Evolutionary conservation across 225 moss, liverwort and hornwort species (phyloP).

Genomic region (Asterella californica): DNA sequence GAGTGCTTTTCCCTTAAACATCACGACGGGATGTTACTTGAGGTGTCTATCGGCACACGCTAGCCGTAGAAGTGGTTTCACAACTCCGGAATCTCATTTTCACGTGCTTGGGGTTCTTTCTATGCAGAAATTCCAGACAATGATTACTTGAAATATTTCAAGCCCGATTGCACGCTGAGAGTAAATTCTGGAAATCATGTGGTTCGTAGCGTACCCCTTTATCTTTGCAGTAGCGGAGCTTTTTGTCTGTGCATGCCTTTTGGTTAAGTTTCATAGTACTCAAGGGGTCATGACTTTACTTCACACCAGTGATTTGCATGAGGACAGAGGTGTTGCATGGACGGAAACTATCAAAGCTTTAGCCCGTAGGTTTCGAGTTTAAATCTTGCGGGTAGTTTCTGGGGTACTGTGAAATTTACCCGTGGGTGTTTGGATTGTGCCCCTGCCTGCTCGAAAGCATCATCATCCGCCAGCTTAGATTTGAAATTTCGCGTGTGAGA

Average conservation of each 20-base stretch:
- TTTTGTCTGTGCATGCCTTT: background rate
- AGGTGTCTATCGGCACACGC: background rate
- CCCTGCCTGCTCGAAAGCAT: too few relatives aligned
- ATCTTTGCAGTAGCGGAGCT: background rate
- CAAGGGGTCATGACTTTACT: too few relatives aligned
- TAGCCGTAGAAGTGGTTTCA: background rate
- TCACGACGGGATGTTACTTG: background rate
- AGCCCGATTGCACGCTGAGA: slow-evolving; percentile 88
- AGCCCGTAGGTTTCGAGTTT: too few relatives aligned
- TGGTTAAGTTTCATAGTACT: background rate
- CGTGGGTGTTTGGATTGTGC: too few relatives aligned
- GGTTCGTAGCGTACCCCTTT: slow-evolving; percentile 35
- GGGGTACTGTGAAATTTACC: too few relatives aligned
- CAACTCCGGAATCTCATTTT: background rate
- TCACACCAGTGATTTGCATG: too few relatives aligned
- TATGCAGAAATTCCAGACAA: slow-evolving; percentile 90
- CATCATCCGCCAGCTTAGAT: too few relatives aligned
- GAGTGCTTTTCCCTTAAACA: too few relatives aligned
- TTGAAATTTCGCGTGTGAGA: too few relatives aligned
- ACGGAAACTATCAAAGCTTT: too few relatives aligned
- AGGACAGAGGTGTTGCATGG: too few relatives aligned
- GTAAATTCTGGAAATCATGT: slow-evolving; percentile 73
- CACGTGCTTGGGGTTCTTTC: background rate
- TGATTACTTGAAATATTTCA: slow-evolving; percentile 92
- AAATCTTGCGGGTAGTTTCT: too few relatives aligned